Conservation (phyloP, 2,329 filamentous ascomycete genomes). For the Botrytis deweyae region DNA sequence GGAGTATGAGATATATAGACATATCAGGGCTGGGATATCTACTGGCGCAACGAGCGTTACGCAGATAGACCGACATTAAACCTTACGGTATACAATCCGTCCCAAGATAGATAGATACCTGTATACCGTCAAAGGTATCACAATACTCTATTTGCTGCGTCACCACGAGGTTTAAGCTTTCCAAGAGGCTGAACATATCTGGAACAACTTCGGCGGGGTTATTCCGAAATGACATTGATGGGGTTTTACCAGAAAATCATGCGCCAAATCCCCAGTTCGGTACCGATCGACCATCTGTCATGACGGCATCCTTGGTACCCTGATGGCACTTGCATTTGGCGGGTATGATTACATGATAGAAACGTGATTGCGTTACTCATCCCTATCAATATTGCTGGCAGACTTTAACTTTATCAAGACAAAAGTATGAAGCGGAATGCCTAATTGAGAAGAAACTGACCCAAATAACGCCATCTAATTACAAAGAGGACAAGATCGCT, state of each 20-base stretch:
- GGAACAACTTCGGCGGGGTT: conserved; percentile 3
- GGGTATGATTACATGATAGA: not conserved
- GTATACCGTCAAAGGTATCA: not conserved
- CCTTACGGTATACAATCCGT: not conserved
- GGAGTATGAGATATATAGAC: not conserved
- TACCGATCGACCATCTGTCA: not conserved
- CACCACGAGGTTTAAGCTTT: not conserved
- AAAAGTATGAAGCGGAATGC: not conserved
- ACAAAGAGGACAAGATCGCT: not conserved
- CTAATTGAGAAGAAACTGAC: not conserved
- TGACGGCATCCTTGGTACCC: not conserved
- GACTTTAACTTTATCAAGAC: not conserved
- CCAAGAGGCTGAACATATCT: not conserved
- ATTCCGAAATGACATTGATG: not conserved
- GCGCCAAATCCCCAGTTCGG: not conserved
- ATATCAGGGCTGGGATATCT: not conserved
- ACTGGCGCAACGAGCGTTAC: too few species aligned
- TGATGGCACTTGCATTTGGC: not conserved
- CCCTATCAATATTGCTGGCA: not conserved
- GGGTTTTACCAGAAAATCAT: not conserved
- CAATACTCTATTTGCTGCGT: not conserved
- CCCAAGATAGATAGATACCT: not conserved
- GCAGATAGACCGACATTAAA: not conserved
- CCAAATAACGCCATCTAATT: not conserved
- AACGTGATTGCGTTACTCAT: not conserved